phyloP scores from a whole-genome alignment of 202 grass and related monocot species.

The Brachypodium distachyon region DNA sequence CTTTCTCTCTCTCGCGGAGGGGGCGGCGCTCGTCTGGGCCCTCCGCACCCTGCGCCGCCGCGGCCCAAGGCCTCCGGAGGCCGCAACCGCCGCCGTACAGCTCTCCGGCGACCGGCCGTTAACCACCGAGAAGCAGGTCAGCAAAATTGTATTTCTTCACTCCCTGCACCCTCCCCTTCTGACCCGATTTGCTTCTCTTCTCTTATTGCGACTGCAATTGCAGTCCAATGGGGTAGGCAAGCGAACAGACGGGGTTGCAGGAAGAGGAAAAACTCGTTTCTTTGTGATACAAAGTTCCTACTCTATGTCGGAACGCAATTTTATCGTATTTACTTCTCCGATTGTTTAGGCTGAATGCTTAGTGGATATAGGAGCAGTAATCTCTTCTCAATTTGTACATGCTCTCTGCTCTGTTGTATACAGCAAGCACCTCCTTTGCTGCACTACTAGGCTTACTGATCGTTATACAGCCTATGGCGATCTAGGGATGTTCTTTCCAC shows the following conservation, averaged over 20 bases:
- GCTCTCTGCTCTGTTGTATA: not conserved
- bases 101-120: not conserved
- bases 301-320: not conserved
- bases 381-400: not conserved
- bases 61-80: not conserved
- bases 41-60: slow-evolving; percentile 32
- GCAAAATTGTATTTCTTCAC: not conserved
- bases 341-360: not conserved
- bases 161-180: not conserved
- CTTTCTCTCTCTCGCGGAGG: slow-evolving; percentile 34
- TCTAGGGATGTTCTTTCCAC: not conserved
- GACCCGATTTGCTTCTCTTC: not conserved
- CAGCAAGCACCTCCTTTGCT: not conserved
- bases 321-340: not conserved
- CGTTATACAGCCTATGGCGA: not conserved
- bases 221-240: not conserved
- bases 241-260: not conserved
- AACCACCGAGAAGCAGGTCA: slow-evolving; percentile 35
- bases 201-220: not conserved
- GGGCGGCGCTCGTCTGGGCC: slow-evolving; percentile 25
- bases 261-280: not conserved
- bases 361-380: not conserved
- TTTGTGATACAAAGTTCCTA: not conserved
- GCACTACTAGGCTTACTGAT: not conserved
- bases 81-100: not conserved